Percentiles rank a stretch among this genome's conserved stretches.
Evolutionary conservation across 495 filamentous ascomycete species (phyloP).

Genomic region (Aspergillus ostianus): DNA sequence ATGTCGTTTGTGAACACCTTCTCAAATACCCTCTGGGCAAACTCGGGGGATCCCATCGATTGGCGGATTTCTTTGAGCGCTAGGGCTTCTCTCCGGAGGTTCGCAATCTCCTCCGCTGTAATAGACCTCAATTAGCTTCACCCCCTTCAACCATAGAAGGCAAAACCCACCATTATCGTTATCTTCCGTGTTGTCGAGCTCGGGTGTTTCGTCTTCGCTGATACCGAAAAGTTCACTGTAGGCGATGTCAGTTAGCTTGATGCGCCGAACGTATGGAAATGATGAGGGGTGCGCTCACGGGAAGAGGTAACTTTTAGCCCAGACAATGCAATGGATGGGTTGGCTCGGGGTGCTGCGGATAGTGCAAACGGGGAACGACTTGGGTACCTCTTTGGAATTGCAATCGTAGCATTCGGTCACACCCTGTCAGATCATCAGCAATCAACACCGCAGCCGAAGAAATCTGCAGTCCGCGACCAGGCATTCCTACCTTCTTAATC

Average conservation of each 20-base stretch:
- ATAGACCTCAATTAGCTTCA: conserved; percentile 21
- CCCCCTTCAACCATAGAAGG: background rate
- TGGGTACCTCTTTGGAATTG: conserved; percentile 80
- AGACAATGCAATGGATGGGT: conserved; percentile 99
- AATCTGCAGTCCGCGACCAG: background rate
- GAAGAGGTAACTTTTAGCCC: conserved; percentile 95
- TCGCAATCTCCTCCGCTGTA: conserved; percentile 77
- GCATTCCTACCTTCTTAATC: conserved; percentile 70
- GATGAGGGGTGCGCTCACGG: conserved; percentile 48
- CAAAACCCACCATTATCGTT: conserved; percentile 65
- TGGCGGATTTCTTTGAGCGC: conserved; percentile 79
- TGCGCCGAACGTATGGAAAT: no score
- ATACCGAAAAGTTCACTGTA: conserved; percentile 80
- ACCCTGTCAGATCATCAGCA: conserved; percentile 49
- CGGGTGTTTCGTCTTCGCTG: conserved; percentile 72
- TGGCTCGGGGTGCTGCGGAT: conserved; percentile 93
- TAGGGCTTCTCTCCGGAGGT: conserved; percentile 76
- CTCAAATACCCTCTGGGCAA: conserved; percentile 77
- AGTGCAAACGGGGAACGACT: conserved; percentile 91
- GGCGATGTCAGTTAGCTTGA: conserved; percentile 14
- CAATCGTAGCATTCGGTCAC: conserved; percentile 97
- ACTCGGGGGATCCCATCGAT: conserved; percentile 79
- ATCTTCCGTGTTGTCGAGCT: conserved; percentile 75
- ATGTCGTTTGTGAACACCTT: conserved; percentile 93
- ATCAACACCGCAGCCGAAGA: background rate